These are phyloP conservation scores for Leccinum barrowsii DNA, from an alignment of 768 basidiomycete species.

Conservation along the genomic window DNA sequence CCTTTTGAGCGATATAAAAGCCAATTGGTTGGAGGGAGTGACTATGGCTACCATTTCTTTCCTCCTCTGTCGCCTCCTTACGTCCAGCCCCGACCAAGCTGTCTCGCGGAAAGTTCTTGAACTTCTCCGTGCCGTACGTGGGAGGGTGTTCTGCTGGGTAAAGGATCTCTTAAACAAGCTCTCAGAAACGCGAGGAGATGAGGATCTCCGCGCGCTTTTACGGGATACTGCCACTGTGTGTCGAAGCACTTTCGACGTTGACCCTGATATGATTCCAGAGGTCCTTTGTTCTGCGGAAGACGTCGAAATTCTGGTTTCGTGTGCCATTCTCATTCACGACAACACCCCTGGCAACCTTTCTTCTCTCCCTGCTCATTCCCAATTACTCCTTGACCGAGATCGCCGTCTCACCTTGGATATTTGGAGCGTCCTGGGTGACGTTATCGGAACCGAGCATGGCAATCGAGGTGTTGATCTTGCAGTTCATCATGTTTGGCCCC, in stretches of 20 bases:
- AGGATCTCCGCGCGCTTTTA: not conserved
- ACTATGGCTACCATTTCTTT: not conserved
- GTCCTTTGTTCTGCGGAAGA: not conserved
- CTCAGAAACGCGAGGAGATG: not conserved
- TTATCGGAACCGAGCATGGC: not conserved
- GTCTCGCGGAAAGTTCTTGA: not conserved
- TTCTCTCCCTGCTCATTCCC: slow-evolving; percentile 3
- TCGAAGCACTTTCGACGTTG: not conserved
- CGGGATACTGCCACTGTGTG: not conserved
- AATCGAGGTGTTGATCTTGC: slow-evolving; percentile 17
- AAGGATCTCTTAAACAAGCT: not conserved
- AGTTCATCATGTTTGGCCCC: not conserved
- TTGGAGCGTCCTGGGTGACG: not conserved
- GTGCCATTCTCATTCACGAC: not conserved
- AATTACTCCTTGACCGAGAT: slow-evolving; percentile 27
- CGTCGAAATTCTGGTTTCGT: not conserved
- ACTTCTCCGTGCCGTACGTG: not conserved
- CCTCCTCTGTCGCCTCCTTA: not conserved
- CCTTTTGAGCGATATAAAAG: slow-evolving; percentile 25
- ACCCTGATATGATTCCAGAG: not conserved
- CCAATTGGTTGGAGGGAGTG: not conserved
- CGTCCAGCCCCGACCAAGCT: not conserved
- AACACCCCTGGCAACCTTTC: slow-evolving; percentile 15
- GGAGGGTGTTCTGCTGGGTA: not conserved
- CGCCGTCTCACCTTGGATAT: slow-evolving; percentile 8